phyloP scores from a whole-genome alignment of 1,139 yeast species.

The Saccharomyces pastorianus region DNA sequence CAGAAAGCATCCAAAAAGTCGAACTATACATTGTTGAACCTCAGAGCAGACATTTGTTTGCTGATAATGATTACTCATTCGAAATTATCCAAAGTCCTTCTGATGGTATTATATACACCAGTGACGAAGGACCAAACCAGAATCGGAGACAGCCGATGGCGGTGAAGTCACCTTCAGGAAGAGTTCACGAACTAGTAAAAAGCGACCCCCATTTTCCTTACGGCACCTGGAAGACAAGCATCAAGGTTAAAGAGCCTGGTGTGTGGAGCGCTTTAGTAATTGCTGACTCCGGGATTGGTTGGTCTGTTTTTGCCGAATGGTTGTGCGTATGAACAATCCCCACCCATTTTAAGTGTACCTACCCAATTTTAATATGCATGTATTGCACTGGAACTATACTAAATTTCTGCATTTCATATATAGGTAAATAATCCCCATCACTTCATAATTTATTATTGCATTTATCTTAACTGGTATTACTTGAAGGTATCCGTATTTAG shows the following conservation, averaged over 20 bases:
- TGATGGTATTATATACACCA: conserved; percentile 41
- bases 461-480: not conserved
- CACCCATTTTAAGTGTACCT: not conserved
- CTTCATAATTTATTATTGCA: not conserved
- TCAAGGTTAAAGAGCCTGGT: conserved; percentile 65
- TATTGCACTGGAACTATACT: no score
- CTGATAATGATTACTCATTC: conserved; percentile 56
- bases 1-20: conserved; percentile 57
- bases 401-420: not conserved
- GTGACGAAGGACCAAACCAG: conserved; percentile 34
- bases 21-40: conserved; percentile 83
- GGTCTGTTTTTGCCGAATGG: conserved; percentile 95
- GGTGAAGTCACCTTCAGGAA: conserved; percentile 78
- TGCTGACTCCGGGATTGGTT: conserved; percentile 70
- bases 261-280: conserved; percentile 76
- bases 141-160: conserved; percentile 46
- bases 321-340: conserved; percentile 37
- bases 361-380: no score
- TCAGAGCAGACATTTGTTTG: conserved; percentile 56
- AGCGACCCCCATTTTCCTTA: conserved; percentile 39
- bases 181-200: conserved; percentile 52
- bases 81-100: conserved; percentile 59
- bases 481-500: not conserved
- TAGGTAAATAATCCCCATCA: not conserved
- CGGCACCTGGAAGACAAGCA: conserved; percentile 51